Evolutionary conservation across 2,329 filamentous ascomycete genomes (phyloP), one percentile per base, ranked within the genome.

Genomic region (Trichoderma sp.): DNA sequence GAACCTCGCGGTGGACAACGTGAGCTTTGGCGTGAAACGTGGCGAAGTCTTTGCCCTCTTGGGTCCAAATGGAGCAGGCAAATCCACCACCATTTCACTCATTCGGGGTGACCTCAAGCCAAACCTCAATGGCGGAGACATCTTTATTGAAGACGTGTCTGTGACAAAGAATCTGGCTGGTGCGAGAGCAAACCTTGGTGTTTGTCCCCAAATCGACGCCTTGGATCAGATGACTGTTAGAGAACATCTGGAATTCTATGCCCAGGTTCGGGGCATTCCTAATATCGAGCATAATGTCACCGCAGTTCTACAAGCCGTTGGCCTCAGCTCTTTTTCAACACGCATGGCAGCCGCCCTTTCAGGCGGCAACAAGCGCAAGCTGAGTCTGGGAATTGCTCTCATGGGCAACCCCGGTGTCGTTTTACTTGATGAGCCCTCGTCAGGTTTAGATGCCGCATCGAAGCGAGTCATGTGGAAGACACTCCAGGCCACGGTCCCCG

Each of bases 381-480:
- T 98, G 1, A 93, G 90, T 21, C 87, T 98, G 0, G 95, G 92
- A 3, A 97, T 98, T 70, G 95, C 95, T 0, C 84, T 98, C 1
- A 97, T 97, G 88, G 95, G 95, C 4, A 97, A 98, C 76, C 95
- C 95, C 0, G 89, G 91, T 0, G 94, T 97, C 0, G 84, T 98
- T 1, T 86, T 98, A 0, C 90, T 98, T 2, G 95, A 98, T 77
- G 95, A 98, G 79, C 95, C 95, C 0, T 93, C 89, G 0, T 94
- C 91, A 0, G 94, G 95, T 0, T 92, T 98, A 84, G 95, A 98
- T 76, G 94, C 95, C 0, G 94, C 93, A 0, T 92, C 93, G 0
- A 98, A 98, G 81, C 89, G 95, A 56, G 88, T 97, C 75, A 97
- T 98, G 93, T 98, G 95, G 95, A 89, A 89, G 71, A 97, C 94